Evolutionary conservation across 2,329 filamentous ascomycete species (phyloP), one percentile per base, ranked within the genome.

Genomic region (Blastomyces emzantsi): DNA sequence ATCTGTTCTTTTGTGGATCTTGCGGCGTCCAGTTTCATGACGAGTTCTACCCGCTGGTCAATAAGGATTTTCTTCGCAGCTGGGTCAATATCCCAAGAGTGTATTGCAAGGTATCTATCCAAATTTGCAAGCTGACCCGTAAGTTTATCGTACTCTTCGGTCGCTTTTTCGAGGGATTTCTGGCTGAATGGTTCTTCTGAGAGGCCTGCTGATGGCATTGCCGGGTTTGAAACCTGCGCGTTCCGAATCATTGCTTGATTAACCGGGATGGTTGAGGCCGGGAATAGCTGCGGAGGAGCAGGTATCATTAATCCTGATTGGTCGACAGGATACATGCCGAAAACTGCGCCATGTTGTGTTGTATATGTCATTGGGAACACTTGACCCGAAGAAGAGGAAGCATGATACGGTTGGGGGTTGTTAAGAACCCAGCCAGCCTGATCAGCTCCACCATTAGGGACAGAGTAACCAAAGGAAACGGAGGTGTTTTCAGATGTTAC

Each of bases 21-120:
- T n/a, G 73, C 68, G 13, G 68, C 69, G 64, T 77, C 75, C 33
- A 77, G 61, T 60, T 77, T 73, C 56, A 72, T 69, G 7, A 77
- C 75, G 49, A 78, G 67, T 22, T 70, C 69, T 64, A 70, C 73
- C 17, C 76, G 71, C 54, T 76, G 73, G 25, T 75, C 72, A 56
- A 77, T 73, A 28, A 76, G 66, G 9, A 69, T 63, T 30, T 72
- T 70, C 60, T 76, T 76, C 19, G 71, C 71, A 9, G 67, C 65
- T n/a, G 70, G 68, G 36, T 73, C 73, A 54, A 77, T 69, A 61
- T 76, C 71, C 68, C 74, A 76, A 22, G 70, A 70, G 65, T 76
- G 72, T 52, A 78, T 65, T 6, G 76, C 76, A 66, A 76, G 73
- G 57, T 77, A 73, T 61, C 73, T 73, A 55, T 78, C 75, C 30